A percentile compares a stretch with the other conserved stretches of the same genome.
Evolutionary conservation across 2,329 filamentous ascomycete genomes (phyloP).

Genomic region (Coleophoma crateriformis): DNA sequence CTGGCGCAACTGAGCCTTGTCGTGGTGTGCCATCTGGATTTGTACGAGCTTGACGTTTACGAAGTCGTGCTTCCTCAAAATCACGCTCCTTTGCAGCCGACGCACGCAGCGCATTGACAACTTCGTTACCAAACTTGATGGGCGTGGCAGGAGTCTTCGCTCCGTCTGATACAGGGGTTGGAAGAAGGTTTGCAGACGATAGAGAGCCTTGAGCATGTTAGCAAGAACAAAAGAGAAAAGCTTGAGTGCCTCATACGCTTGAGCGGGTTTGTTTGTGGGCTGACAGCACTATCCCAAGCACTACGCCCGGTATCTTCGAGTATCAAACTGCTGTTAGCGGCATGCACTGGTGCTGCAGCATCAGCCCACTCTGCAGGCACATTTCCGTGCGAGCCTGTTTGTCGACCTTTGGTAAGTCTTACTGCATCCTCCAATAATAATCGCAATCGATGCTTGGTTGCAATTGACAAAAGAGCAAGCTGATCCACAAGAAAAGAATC

Average conservation of each 20-base stretch:
- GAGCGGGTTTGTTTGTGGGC: constrained; percentile 46
- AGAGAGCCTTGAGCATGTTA: constrained; percentile 25
- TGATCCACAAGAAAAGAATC: constrained; percentile 77
- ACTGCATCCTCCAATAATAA: constrained; percentile 74
- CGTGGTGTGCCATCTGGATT: constrained; percentile 46
- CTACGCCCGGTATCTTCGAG: constrained; percentile 21
- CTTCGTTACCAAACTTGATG: constrained; percentile 33
- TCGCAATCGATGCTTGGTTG: constrained; percentile 73
- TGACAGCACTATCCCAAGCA: constrained; percentile 43
- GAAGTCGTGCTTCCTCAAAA: constrained; percentile 66
- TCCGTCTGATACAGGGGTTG: constrained; percentile 40
- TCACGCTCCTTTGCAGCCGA: constrained; percentile 62
- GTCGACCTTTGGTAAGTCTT: constrained; percentile 63
- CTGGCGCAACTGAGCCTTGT: constrained; percentile 44
- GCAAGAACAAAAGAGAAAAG: constrained; percentile 42
- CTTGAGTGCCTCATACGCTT: constrained; percentile 59
- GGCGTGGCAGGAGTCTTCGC: constrained; percentile 39
- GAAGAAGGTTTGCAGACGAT: constrained; percentile 31
- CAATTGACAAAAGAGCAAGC: constrained; percentile 74
- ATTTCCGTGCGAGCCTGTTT: constrained; percentile 72
- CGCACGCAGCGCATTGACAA: constrained; percentile 50
- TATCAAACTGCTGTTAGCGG: constrained; percentile 25
- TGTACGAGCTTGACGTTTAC: constrained; percentile 59
- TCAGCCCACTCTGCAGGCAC: constrained; percentile 73
- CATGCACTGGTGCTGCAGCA: constrained; percentile 50